Conservation (phyloP, 352 stramenopile genomes). For the Globisporangium echinulatum region DNA sequence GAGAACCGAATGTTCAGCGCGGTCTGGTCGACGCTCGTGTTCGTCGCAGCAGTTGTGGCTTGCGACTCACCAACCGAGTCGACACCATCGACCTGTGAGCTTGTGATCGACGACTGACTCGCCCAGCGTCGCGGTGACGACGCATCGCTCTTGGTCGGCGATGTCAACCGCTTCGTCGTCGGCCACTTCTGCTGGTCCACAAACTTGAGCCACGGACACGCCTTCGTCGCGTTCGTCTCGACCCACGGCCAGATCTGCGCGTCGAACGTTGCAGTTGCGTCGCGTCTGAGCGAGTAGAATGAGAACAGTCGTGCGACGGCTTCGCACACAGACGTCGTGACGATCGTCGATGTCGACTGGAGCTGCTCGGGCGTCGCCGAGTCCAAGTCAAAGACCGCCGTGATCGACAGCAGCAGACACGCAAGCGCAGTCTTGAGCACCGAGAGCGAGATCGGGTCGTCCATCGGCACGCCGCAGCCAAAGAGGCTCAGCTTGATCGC, state of each 20-base stretch:
- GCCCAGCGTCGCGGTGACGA: slow-evolving; percentile 10
- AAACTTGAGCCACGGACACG: slow-evolving; percentile 62
- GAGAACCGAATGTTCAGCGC: slow-evolving; percentile 67
- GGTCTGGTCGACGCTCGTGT: slow-evolving; percentile 10
- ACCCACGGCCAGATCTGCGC: slow-evolving; percentile 59
- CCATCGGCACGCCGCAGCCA: slow-evolving; percentile 24
- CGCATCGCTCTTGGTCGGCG: slow-evolving; percentile 15
- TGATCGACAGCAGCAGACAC: slow-evolving; percentile 48
- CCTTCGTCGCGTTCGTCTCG: slow-evolving; percentile 41
- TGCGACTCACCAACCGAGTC: slow-evolving; percentile 15
- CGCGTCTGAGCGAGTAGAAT: slow-evolving; percentile 31
- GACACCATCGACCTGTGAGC: slow-evolving; percentile 11
- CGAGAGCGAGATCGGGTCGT: slow-evolving; percentile 29
- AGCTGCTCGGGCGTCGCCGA: slow-evolving; percentile 41
- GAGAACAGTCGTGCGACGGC: slow-evolving; percentile 43
- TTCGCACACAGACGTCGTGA: slow-evolving; percentile 49
- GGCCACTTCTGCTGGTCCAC: slow-evolving; percentile 69
- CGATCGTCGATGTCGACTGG: slow-evolving; percentile 46
- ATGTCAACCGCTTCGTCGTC: slow-evolving; percentile 35
- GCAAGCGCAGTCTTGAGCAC: slow-evolving; percentile 33
- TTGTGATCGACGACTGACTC: slow-evolving; percentile 9
- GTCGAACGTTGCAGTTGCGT: slow-evolving; percentile 26
- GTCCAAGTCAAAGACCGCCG: slow-evolving; percentile 58
- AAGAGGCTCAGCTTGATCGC: slow-evolving; percentile 52
- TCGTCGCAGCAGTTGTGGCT: slow-evolving; percentile 10